A percentile compares a stretch with the other conserved stretches of the same genome.
Evolutionary conservation across 2,329 filamentous ascomycete genomes (phyloP).

Genomic region (Sodiomyces alkalinus): DNA sequence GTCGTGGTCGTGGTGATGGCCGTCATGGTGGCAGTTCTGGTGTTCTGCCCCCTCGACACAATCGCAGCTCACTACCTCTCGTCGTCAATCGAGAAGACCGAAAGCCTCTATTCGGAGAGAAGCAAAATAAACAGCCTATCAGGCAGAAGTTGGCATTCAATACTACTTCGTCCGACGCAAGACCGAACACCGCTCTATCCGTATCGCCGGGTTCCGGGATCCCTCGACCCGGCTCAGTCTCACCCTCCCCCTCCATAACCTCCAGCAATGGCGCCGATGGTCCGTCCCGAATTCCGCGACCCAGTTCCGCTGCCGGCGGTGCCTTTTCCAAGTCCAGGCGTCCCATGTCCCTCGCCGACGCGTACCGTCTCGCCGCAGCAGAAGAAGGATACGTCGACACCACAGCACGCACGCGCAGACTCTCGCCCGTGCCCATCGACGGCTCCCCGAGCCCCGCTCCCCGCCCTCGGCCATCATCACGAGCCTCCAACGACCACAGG

Average conservation of each 20-base stretch:
- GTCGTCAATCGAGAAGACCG: slow-evolving; percentile 24
- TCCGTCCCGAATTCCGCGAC: slow-evolving; percentile 17
- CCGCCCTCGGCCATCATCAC: slow-evolving; percentile 23
- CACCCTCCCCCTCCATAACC: slow-evolving; percentile 6
- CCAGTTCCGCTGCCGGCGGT: slow-evolving; percentile 9
- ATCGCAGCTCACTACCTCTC: slow-evolving; percentile 8
- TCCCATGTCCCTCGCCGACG: slow-evolving; percentile 25
- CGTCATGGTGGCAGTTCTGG: no score
- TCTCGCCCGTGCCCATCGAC: slow-evolving; percentile 14
- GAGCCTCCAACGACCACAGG: slow-evolving; percentile 16
- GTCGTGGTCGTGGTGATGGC: no score
- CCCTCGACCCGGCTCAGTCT: slow-evolving; percentile 9
- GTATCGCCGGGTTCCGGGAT: slow-evolving; percentile 11
- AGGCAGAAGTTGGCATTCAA: no score
- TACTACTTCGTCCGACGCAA: no score
- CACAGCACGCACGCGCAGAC: slow-evolving; percentile 11
- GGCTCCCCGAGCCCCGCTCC: slow-evolving; percentile 38
- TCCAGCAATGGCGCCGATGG: slow-evolving; percentile 6
- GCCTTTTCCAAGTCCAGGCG: slow-evolving; percentile 11
- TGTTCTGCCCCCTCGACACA: slow-evolving; percentile 10
- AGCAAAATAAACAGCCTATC: slow-evolving; percentile 3
- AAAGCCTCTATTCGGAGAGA: slow-evolving; percentile 23
- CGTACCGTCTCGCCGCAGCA: slow-evolving; percentile 21
- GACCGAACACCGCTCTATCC: no score
- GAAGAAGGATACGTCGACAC: slow-evolving; percentile 15